phyloP scores from a whole-genome alignment of 768 basidiomycete genomes.

The Phylloporus sp. region DNA sequence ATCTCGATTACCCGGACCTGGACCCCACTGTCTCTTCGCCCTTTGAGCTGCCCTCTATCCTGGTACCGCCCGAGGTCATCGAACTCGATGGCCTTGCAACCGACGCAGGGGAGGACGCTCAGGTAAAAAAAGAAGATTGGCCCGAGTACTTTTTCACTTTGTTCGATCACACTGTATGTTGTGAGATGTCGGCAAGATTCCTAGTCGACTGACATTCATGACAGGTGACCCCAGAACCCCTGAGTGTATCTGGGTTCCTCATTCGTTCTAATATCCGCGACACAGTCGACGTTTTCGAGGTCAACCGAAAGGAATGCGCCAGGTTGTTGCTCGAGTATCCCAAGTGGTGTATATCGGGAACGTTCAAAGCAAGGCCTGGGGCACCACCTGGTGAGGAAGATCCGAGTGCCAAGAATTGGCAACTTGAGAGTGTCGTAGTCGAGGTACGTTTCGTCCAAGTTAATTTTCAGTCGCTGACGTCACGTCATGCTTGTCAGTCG shows the following conservation, averaged over 20 bases:
- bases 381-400: slow-evolving; percentile 51
- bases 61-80: slow-evolving; percentile 86
- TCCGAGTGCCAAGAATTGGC: slow-evolving; percentile 67
- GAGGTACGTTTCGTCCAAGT: slow-evolving; percentile 49
- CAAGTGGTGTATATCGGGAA: slow-evolving; percentile 76
- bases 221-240: slow-evolving; percentile 75
- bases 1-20: slow-evolving; percentile 45
- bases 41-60: slow-evolving; percentile 70
- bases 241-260: slow-evolving; percentile 72
- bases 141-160: slow-evolving; percentile 66
- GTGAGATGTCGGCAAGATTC: neutral
- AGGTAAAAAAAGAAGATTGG: slow-evolving; percentile 80
- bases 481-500: slow-evolving; percentile 52
- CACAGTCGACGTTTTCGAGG: slow-evolving; percentile 84
- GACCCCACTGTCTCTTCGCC: slow-evolving; percentile 39
- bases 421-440: slow-evolving; percentile 83
- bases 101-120: slow-evolving; percentile 67
- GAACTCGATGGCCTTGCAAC: slow-evolving; percentile 70
- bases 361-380: slow-evolving; percentile 77
- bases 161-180: slow-evolving; percentile 57
- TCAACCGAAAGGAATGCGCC: slow-evolving; percentile 95
- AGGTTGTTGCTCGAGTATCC: slow-evolving; percentile 81
- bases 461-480: neutral
- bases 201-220: slow-evolving; percentile 2
- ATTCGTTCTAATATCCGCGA: slow-evolving; percentile 74